These are phyloP conservation scores for Lipomyces kockii DNA, from an alignment of 805 yeast species.

Conservation along the genomic window DNA sequence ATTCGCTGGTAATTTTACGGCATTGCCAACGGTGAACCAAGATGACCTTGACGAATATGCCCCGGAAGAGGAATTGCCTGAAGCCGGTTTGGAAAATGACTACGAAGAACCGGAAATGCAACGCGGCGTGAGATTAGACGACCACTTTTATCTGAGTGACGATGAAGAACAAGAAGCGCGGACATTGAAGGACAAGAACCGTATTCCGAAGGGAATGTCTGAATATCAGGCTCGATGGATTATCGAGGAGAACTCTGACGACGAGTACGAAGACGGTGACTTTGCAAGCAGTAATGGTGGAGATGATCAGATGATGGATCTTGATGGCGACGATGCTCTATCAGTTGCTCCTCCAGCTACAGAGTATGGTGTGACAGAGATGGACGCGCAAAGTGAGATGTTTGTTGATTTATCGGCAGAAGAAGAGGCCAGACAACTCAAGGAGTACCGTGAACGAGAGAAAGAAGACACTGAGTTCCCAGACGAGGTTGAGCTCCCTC, in stretches of 20 bases:
- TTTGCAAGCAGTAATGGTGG: conserved; percentile 9
- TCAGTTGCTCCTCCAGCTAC: conserved; percentile 26
- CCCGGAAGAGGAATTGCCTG: conserved; percentile 35
- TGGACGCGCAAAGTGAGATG: conserved; percentile 55
- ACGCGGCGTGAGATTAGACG: conserved; percentile 61
- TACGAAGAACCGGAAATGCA: conserved; percentile 40
- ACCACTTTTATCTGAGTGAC: conserved; percentile 54
- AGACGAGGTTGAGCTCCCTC: conserved; percentile 87
- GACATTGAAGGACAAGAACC: conserved; percentile 44
- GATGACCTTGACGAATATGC: conserved; percentile 43
- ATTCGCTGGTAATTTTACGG: conserved; percentile 28
- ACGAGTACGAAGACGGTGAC: conserved; percentile 40
- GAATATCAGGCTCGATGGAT: conserved; percentile 80
- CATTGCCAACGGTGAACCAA: conserved; percentile 41
- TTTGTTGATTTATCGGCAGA: conserved; percentile 77
- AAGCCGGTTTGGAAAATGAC: conserved; percentile 44
- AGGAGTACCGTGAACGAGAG: conserved; percentile 75
- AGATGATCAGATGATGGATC: conserved; percentile 32
- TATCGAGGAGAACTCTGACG: conserved; percentile 51
- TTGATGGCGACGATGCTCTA: conserved; percentile 20
- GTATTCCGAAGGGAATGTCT: conserved; percentile 71
- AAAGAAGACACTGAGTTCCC: conserved; percentile 77
- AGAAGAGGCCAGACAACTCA: conserved; percentile 79
- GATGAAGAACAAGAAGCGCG: conserved; percentile 42
- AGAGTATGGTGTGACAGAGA: conserved; percentile 54